A percentile compares a stretch with the other conserved stretches of the same genome.
These are phyloP conservation scores for Geum urbanum DNA, from an alignment of 306 rosid genomes.

Conservation along the genomic window DNA sequence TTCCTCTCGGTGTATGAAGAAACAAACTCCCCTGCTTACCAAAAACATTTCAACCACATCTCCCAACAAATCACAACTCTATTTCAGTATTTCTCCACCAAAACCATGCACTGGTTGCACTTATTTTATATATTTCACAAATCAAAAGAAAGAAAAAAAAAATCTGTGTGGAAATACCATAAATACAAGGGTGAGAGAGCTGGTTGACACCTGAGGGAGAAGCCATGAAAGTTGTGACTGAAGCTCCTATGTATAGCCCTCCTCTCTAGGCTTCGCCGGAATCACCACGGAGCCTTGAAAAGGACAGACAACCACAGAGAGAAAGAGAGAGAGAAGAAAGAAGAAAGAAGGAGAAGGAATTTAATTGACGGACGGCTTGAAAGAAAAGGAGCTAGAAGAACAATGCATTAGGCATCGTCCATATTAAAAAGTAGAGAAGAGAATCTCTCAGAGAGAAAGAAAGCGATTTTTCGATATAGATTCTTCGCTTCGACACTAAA, in stretches of 20 bases:
- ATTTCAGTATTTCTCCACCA: not conserved
- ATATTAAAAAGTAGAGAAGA: conserved; percentile 36
- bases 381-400: conserved; percentile 39
- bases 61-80: not conserved
- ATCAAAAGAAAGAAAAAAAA: too few relatives aligned
- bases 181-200: conserved; percentile 81
- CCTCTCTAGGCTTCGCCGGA: conserved; percentile 17
- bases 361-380: conserved; percentile 29
- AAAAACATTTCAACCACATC: conserved; percentile 25
- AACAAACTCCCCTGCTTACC: conserved; percentile 67
- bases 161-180: conserved; percentile 45
- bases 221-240: conserved; percentile 33
- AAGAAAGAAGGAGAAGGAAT: conserved; percentile 5
- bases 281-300: conserved; percentile 32
- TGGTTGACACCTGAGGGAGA: conserved; percentile 62
- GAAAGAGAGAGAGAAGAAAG: conserved; percentile 20
- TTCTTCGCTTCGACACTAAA: conserved; percentile 81
- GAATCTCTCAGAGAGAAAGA: conserved; percentile 57
- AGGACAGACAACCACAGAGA: conserved; percentile 25
- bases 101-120: not conserved
- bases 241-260: conserved; percentile 30
- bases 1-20: conserved; percentile 83
- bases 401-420: conserved; percentile 49
- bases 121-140: too few relatives aligned
- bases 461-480: conserved; percentile 50